Evolutionary conservation across 2,329 filamentous ascomycete genomes (phyloP).

Genomic region (Colletotrichum orbiculare): DNA sequence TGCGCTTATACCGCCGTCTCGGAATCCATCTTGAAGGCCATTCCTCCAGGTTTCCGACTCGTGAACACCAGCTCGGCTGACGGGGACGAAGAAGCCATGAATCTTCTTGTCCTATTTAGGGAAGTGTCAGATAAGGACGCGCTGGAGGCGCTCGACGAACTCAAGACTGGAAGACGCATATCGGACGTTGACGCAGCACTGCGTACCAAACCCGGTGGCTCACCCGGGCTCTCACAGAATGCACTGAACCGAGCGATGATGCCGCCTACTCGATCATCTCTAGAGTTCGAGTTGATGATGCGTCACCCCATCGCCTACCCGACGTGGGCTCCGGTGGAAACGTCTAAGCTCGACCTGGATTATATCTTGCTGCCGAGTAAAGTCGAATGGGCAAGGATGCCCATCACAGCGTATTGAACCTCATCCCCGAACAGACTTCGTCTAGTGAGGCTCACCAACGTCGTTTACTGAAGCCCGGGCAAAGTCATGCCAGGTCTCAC

Average conservation of each 20-base stretch:
- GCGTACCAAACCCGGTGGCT: background rate
- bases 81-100: background rate
- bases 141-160: background rate
- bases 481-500: no score
- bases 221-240: background rate
- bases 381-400: background rate
- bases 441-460: no score
- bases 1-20: constrained; percentile 4
- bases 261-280: constrained; percentile 4
- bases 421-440: no score
- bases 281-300: constrained; percentile 20
- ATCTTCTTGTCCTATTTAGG: background rate
- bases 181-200: no score
- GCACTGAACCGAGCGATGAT: constrained; percentile 1
- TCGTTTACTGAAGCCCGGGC: no score
- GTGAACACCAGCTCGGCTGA: no score
- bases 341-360: background rate
- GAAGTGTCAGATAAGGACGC: background rate
- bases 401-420: no score
- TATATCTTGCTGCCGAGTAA: background rate
- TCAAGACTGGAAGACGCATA: background rate
- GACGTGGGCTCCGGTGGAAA: background rate
- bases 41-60: background rate
- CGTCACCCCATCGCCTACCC: constrained; percentile 6
- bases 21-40: background rate